Evolutionary conservation across 1,139 yeast genomes (phyloP), one percentile per base, ranked within the genome.

Genomic region (Arxiozyma heterogenica): DNA sequence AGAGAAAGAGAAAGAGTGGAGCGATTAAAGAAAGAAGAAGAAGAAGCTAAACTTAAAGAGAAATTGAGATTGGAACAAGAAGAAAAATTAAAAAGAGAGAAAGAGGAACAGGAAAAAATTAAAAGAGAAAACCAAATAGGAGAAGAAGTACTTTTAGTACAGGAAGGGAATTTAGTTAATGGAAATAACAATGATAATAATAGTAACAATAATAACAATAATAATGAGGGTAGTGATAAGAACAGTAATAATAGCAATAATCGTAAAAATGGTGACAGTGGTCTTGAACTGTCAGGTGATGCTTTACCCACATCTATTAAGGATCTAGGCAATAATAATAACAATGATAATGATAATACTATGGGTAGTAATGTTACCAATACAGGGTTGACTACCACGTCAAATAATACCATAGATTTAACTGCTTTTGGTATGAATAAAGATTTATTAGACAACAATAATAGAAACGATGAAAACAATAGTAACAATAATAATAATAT

Each of bases 371-470:
- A 27, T 27, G 30, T 27, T 8, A 27, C 46, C 30, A 43, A 22
- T 43, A n/a, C 23, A 25, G 49, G 49, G 6, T 21, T 46, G 15
- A 46, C 30, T 18, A 46, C 49, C 6, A 41, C 30, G 15, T 41
- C 41, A 11, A 46, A 22, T 23, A 20, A 38, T 46, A 46, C 4
- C 17, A 15, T 46, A 9, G 27, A 46, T 22, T 34, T 46, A 17
- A 20, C 56, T 22, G 56, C 57, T 47, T 53, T 50, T 21, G 54
- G 49, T 20, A 50, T 49, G 43, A 50, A 30, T 41, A 50, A 47
- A 9, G 52, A 55, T 21, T 18, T 30, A 7, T 9, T 27, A 20
- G 57, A 52, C 44, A 54, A 52, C 44, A 54, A 44, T 27, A 50
- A 52, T 46, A 49, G 53, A 44, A 53, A 44, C 34, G 49, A 49